Conservation (phyloP, 1,139 yeast genomes). For the Suhomyces ambrosiae region DNA sequence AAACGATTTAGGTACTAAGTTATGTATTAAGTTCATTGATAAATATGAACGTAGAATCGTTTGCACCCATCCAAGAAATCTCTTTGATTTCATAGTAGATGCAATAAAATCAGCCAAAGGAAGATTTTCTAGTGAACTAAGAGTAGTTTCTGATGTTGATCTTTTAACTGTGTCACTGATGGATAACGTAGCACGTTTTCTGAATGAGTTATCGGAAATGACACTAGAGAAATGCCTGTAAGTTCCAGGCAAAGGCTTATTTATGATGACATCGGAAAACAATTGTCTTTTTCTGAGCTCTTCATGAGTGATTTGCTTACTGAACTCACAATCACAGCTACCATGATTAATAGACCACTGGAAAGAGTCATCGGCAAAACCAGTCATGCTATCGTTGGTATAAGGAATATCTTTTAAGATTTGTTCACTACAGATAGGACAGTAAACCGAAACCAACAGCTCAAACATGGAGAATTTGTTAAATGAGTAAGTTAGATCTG, state of each 20-base stretch:
- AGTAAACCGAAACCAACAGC: constrained; percentile 15
- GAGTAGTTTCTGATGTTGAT: background rate
- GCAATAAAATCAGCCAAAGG: background rate
- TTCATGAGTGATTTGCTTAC: constrained; percentile 19
- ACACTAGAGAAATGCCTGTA: constrained; percentile 16
- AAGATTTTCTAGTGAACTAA: background rate
- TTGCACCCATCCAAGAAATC: constrained; percentile 3
- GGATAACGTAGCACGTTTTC: constrained; percentile 6
- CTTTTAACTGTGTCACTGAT: constrained; percentile 11
- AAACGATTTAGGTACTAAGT: constrained; percentile 19
- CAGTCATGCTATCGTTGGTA: constrained; percentile 18
- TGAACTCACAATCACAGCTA: constrained; percentile 12
- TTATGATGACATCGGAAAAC: constrained; percentile 21
- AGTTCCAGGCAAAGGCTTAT: constrained; percentile 18
- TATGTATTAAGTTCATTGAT: constrained; percentile 24
- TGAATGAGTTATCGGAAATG: constrained; percentile 6
- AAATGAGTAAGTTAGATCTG: constrained; percentile 7
- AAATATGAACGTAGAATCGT: constrained; percentile 19
- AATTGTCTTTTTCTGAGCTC: constrained; percentile 25
- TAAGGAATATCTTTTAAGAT: constrained; percentile 18
- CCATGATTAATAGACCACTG: constrained; percentile 1
- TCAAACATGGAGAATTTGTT: constrained; percentile 8
- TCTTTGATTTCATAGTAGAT: too few relatives aligned
- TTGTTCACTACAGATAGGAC: constrained; percentile 23
- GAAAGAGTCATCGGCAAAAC: constrained; percentile 28